Conservation (phyloP, 2,329 filamentous ascomycete species). For the Fusarium domesticum region DNA sequence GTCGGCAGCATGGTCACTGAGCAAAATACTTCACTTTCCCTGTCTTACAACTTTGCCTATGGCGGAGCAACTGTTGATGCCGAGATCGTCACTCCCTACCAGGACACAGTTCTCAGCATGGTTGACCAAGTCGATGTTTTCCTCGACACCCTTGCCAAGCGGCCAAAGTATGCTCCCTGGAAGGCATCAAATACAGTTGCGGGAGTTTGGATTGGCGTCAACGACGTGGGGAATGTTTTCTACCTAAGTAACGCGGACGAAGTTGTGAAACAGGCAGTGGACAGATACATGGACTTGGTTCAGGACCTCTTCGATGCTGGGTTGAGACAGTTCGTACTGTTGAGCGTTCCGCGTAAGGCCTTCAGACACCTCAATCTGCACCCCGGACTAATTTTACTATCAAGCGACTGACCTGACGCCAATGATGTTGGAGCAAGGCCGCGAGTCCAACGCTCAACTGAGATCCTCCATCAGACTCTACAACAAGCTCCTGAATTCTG, state of each 20-base stretch:
- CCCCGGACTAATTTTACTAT: neutral
- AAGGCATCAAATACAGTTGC: slow-evolving; percentile 41
- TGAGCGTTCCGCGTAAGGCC: slow-evolving; percentile 52
- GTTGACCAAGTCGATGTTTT: slow-evolving; percentile 31
- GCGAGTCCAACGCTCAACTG: slow-evolving; percentile 30
- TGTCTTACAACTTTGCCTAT: slow-evolving; percentile 54
- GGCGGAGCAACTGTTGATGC: slow-evolving; percentile 54
- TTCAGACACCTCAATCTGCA: accelerated
- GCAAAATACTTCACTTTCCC: slow-evolving; percentile 42
- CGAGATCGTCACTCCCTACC: slow-evolving; percentile 49
- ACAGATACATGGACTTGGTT: slow-evolving; percentile 40
- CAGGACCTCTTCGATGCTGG: slow-evolving; percentile 50
- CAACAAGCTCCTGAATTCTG: slow-evolving; percentile 34
- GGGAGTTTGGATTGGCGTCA: slow-evolving; percentile 54
- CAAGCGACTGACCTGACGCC: slow-evolving; percentile 42
- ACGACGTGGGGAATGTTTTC: slow-evolving; percentile 52
- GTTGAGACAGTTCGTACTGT: slow-evolving; percentile 55
- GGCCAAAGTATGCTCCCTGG: slow-evolving; percentile 40
- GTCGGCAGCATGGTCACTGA: slow-evolving; percentile 47
- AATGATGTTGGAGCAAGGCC: slow-evolving; percentile 26
- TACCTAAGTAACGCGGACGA: slow-evolving; percentile 30
- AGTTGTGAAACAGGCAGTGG: slow-evolving; percentile 41
- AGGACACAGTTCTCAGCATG: slow-evolving; percentile 42
- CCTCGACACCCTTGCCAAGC: slow-evolving; percentile 28
- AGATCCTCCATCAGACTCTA: slow-evolving; percentile 36